phyloP scores from a whole-genome alignment of 495 filamentous ascomycete species.

The Sporormia fimetaria region DNA sequence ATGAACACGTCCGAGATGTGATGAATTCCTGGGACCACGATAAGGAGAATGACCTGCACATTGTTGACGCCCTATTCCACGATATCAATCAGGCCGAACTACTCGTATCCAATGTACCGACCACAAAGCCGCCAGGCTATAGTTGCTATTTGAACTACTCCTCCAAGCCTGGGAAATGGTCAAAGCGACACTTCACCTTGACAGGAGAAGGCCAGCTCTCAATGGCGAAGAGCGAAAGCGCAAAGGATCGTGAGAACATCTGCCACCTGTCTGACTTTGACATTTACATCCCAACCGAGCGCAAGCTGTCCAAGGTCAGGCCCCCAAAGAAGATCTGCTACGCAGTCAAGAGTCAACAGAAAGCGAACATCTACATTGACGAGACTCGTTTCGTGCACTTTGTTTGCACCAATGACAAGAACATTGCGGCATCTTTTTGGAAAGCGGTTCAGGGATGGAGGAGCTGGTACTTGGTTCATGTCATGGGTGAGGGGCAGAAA shows the following conservation, averaged over 20 bases:
- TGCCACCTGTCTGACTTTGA: conserved; percentile 94
- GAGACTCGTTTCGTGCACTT: conserved; percentile 84
- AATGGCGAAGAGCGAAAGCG: conserved; percentile 55
- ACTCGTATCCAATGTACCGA: conserved; percentile 43
- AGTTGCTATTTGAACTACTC: conserved; percentile 69
- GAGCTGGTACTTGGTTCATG: conserved; percentile 74
- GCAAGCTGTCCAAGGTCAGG: conserved; percentile 37
- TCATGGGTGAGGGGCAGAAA: conserved; percentile 43
- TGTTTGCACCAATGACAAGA: conserved; percentile 65
- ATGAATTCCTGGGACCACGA: conserved; percentile 88
- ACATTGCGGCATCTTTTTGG: conserved; percentile 56
- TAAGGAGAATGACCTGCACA: conserved; percentile 53
- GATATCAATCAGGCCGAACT: conserved; percentile 38
- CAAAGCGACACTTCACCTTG: conserved; percentile 70
- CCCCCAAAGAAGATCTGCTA: conserved; percentile 62
- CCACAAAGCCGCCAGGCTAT: conserved; percentile 47
- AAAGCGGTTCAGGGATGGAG: conserved; percentile 65
- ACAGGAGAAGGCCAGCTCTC: conserved; percentile 63
- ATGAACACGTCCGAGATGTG: conserved; percentile 78
- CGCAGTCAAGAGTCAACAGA: conserved; percentile 89
- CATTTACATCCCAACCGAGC: conserved; percentile 63
- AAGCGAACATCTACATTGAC: conserved; percentile 69
- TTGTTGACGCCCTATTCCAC: conserved; percentile 42
- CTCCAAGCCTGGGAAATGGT: conserved; percentile 70
- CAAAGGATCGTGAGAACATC: conserved; percentile 53